A percentile compares a stretch with the other conserved stretches of the same genome.
phyloP scores from a whole-genome alignment of 305 asterid species.

The Plantago coronopus region DNA sequence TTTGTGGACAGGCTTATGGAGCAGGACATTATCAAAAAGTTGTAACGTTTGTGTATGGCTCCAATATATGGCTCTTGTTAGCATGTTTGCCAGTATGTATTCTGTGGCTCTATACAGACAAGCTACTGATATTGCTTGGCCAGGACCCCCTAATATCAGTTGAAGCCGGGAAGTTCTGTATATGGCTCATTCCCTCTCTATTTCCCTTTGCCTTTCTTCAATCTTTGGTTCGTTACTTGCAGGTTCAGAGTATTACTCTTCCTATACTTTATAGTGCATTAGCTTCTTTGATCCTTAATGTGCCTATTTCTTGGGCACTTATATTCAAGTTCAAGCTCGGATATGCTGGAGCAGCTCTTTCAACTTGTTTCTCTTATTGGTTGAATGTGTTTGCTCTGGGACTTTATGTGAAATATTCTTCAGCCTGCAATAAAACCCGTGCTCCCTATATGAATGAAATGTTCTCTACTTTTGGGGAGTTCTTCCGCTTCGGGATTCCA shows the following conservation, averaged over 20 bases:
- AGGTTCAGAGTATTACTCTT: slow-evolving; percentile 47
- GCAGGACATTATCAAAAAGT: slow-evolving; percentile 47
- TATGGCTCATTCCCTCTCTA: slow-evolving; percentile 45
- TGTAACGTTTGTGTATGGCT: slow-evolving; percentile 40
- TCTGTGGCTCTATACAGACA: slow-evolving; percentile 42
- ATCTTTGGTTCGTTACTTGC: slow-evolving; percentile 48
- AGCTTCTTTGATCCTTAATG: slow-evolving; percentile 40
- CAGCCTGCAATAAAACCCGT: slow-evolving; percentile 39
- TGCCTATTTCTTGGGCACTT: slow-evolving; percentile 52
- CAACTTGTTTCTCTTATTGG: slow-evolving; percentile 53
- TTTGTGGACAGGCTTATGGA: slow-evolving; percentile 65
- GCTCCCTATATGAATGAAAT: slow-evolving; percentile 30
- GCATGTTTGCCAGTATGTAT: slow-evolving; percentile 51
- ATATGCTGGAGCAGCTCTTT: slow-evolving; percentile 49
- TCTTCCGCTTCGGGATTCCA: slow-evolving; percentile 51
- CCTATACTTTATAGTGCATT: slow-evolving; percentile 50
- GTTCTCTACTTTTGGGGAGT: slow-evolving; percentile 32
- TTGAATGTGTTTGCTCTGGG: slow-evolving; percentile 36
- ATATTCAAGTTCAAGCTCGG: slow-evolving; percentile 42
- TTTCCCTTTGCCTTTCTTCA: slow-evolving; percentile 50
- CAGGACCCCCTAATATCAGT: slow-evolving; percentile 56
- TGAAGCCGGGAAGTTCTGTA: slow-evolving; percentile 51
- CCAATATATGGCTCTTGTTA: slow-evolving; percentile 38
- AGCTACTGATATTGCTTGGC: slow-evolving; percentile 38
- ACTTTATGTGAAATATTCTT: slow-evolving; percentile 41